Evolutionary conservation across 352 stramenopile genomes (phyloP), one percentile per base, ranked within the genome.

Genomic region (Pythium myriotylum): DNA sequence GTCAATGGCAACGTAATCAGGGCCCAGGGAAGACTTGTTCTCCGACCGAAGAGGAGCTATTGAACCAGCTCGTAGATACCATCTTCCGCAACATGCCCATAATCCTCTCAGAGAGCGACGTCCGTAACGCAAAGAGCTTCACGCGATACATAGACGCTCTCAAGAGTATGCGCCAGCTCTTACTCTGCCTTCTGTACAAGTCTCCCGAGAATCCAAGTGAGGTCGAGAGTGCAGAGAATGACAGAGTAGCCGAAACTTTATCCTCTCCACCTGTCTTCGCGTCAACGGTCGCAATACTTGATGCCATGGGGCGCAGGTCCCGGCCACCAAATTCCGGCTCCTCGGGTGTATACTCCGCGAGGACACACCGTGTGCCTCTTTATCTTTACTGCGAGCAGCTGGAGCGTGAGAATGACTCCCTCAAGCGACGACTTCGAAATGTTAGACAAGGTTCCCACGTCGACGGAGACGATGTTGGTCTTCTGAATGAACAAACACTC

Each of bases 371-470:
- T 9, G 29, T 78, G 4, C 81, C 81, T n/a, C 63, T 87, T 19
- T 86, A 84, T 41, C 37, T 83, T 20, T 77, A 89, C 64, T 93
- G 84, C 48, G 76, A 80, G 43, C 67, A 88, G 41, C 69, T 92
- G 26, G 79, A 92, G 64, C 64, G 54, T 2, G 81, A 91, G 33
- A 22, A 91, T 10, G 63, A 85, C n/a, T 47, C 50, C 19, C 50
- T 57, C 29, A 46, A 46, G 33, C 50, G 50, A 10, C 65, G 70
- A 46, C 58, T 75, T 8, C 62, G 66, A 7, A 66, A 70, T 43
- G 37, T 65, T 49, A 54, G 39, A 27, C 37, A 43, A 52, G 40
- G 42, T 23, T 43, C 46, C 13, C 26, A 57, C 19, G 4, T 39
- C 35, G 65, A 49, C n/a, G 40, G 39, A 53, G 56, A 51, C 46